Evolutionary conservation across 352 stramenopile species (phyloP).

Genomic region (Pythium phragmiticola): DNA sequence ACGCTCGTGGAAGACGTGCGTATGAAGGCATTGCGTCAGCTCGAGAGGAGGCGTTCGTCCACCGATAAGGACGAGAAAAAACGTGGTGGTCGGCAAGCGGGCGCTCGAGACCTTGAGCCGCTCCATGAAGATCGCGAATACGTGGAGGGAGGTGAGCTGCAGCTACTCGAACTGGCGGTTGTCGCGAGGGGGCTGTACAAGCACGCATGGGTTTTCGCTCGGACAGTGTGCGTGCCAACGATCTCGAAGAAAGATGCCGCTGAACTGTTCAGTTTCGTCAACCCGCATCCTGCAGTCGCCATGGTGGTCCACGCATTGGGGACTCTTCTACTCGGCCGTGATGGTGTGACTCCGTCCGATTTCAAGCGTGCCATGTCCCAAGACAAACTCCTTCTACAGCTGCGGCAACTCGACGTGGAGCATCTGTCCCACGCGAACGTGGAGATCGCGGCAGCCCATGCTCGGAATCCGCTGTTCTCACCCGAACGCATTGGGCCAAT

Average conservation of each 20-base stretch:
- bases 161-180: not conserved
- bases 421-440: slow-evolving; percentile 34
- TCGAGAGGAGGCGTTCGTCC: slow-evolving; percentile 25
- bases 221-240: slow-evolving; percentile 2
- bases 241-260: slow-evolving; percentile 72
- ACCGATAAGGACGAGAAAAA: slow-evolving; percentile 6
- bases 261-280: slow-evolving; percentile 81
- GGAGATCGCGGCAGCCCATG: slow-evolving; percentile 42
- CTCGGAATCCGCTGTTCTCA: slow-evolving; percentile 68
- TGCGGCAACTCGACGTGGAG: slow-evolving; percentile 50
- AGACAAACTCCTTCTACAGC: slow-evolving; percentile 55
- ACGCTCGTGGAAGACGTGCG: slow-evolving; percentile 71
- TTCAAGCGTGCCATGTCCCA: slow-evolving; percentile 61
- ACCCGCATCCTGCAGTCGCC: slow-evolving; percentile 66
- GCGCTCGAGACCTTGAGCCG: not conserved
- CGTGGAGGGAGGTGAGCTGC: not conserved
- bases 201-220: slow-evolving; percentile 37
- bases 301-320: slow-evolving; percentile 73
- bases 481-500: slow-evolving; percentile 67
- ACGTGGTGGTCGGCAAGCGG: not conserved
- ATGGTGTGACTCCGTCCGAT: slow-evolving; percentile 37
- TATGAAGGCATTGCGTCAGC: slow-evolving; percentile 56
- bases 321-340: slow-evolving; percentile 46
- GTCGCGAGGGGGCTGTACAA: slow-evolving; percentile 32
- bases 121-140: slow-evolving; percentile 20